phyloP scores from a whole-genome alignment of 1,284 basidiomycete species.

The Chiua sp. region DNA sequence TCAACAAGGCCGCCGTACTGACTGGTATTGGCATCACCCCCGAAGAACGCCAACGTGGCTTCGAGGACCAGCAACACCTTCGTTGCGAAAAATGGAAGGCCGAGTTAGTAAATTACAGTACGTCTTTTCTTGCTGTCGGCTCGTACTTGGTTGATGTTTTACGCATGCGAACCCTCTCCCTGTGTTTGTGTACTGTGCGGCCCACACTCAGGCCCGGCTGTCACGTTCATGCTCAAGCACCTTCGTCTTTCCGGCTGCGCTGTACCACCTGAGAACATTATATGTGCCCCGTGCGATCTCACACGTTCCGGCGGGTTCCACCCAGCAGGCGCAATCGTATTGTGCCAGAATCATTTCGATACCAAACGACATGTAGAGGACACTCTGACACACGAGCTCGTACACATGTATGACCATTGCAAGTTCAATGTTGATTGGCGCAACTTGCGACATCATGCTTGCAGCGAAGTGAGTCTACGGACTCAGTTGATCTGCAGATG shows the following conservation, averaged over 20 bases:
- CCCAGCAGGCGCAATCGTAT: slow-evolving; percentile 75
- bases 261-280: slow-evolving; percentile 71
- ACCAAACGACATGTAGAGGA: slow-evolving; percentile 91
- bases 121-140: slow-evolving; percentile 33
- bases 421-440: slow-evolving; percentile 94
- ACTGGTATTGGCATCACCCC: slow-evolving; percentile 48
- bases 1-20: slow-evolving; percentile 44
- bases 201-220: slow-evolving; percentile 68
- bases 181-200: neutral
- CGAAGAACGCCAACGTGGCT: slow-evolving; percentile 42
- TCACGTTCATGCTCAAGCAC: slow-evolving; percentile 91
- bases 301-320: slow-evolving; percentile 84
- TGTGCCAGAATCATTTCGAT: slow-evolving; percentile 86
- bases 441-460: slow-evolving; percentile 93
- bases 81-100: slow-evolving; percentile 58
- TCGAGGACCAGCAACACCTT: slow-evolving; percentile 42
- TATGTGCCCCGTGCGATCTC: slow-evolving; percentile 83
- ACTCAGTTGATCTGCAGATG: neutral
- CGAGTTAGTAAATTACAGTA: slow-evolving; percentile 54
- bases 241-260: slow-evolving; percentile 74
- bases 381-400: slow-evolving; percentile 91
- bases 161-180: slow-evolving; percentile 13
- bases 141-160: slow-evolving; percentile 10
- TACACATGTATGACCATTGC: slow-evolving; percentile 97
- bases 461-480: slow-evolving; percentile 84